Evolutionary conservation across 257 asterid species (phyloP).

Genomic region (Nicotiana otophora): DNA sequence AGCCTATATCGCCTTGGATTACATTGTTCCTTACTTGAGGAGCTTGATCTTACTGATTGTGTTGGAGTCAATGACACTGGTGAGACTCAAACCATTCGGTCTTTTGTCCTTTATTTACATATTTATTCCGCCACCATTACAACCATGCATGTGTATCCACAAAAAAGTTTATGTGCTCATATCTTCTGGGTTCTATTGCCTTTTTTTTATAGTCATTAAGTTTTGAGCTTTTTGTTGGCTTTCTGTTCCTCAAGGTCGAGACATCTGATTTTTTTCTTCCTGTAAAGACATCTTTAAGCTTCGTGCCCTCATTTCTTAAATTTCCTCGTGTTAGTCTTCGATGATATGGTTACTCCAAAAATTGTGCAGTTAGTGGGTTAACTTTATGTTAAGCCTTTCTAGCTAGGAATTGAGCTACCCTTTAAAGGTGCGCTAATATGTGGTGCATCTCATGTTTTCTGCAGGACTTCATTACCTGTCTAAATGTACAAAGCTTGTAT

Average conservation of each 20-base stretch:
- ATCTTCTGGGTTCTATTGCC: not conserved
- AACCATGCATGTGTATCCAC: not conserved
- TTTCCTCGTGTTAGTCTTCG: not conserved
- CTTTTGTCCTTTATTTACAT: not conserved
- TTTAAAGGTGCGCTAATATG: not conserved
- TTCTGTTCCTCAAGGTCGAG: not conserved
- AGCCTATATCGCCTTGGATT: constrained; percentile 55
- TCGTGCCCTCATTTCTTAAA: not conserved
- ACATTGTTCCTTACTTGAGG: constrained; percentile 43
- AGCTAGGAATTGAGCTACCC: not conserved
- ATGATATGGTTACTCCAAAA: not conserved
- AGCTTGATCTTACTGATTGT: constrained; percentile 79
- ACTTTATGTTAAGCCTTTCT: not conserved
- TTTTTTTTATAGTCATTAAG: not conserved
- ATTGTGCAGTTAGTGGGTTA: not conserved
- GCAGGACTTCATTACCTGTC: constrained; percentile 60
- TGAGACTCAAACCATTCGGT: constrained; percentile 16
- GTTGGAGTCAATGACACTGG: constrained; percentile 55
- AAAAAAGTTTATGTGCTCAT: not conserved
- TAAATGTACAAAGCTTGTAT: constrained; percentile 43
- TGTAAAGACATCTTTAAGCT: not conserved
- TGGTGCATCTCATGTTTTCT: constrained; percentile 5
- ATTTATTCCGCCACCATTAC: not conserved
- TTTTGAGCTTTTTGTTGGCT: not conserved
- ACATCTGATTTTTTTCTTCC: not conserved